A percentile compares a stretch with the other conserved stretches of the same genome.
Evolutionary conservation across 176 grass and related monocot species (phyloP).

Genomic region (Triticum urartu): DNA sequence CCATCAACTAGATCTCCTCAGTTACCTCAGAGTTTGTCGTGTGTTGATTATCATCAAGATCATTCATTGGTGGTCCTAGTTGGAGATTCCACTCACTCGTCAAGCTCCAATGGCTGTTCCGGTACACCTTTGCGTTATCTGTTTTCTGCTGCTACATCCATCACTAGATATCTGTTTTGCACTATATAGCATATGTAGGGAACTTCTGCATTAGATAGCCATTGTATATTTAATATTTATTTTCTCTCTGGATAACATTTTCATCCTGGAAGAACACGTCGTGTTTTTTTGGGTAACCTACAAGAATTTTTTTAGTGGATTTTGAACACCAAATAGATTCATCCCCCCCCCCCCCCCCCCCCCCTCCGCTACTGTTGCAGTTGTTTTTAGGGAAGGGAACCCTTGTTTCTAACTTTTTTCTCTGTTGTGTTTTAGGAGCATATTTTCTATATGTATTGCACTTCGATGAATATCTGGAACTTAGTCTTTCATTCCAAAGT

Average conservation of each 20-base stretch:
- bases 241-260: background rate
- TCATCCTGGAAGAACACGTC: background rate
- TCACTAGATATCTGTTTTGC: background rate
- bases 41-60: constrained; percentile 72
- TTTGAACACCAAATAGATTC: background rate
- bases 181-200: background rate
- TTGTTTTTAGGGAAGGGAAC: constrained; percentile 21
- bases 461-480: constrained; percentile 40
- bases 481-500: constrained; percentile 52
- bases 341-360: no score
- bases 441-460: constrained; percentile 57
- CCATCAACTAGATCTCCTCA: constrained; percentile 45
- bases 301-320: constrained; percentile 1
- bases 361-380: background rate
- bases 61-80: constrained; percentile 62
- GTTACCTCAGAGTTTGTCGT: constrained; percentile 62
- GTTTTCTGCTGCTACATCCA: constrained; percentile 12
- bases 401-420: constrained; percentile 32
- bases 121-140: constrained; percentile 53
- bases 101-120: constrained; percentile 45
- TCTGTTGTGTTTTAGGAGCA: constrained; percentile 55
- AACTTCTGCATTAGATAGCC: background rate
- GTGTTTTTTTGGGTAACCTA: background rate
- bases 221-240: constrained; percentile 10
- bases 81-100: constrained; percentile 50